phyloP scores from a whole-genome alignment of 805 yeast species.

The Yueomyces sinensis region DNA sequence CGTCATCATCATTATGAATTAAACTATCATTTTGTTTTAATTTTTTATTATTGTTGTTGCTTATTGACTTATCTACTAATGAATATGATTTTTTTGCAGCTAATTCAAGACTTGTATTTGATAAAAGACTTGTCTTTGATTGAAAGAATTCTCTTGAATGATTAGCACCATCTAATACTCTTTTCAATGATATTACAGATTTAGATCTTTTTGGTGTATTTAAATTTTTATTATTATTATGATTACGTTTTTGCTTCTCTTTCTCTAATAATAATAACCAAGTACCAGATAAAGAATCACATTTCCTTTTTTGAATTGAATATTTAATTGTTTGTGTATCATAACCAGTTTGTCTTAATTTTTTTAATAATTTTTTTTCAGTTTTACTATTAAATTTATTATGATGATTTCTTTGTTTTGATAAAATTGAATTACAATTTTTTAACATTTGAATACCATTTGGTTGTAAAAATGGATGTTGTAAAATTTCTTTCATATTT shows the following conservation, averaged over 20 bases:
- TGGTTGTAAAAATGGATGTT: slow-evolving; percentile 36
- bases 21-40: no score
- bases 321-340: slow-evolving; percentile 47
- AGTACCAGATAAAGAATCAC: slow-evolving; percentile 62
- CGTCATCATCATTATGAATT: slow-evolving; percentile 5
- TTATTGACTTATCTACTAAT: no score
- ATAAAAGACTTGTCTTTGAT: not conserved
- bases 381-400: slow-evolving; percentile 42
- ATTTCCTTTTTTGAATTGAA: slow-evolving; percentile 42
- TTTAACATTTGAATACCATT: slow-evolving; percentile 32
- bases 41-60: no score
- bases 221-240: slow-evolving; percentile 12
- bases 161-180: slow-evolving; percentile 19
- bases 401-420: slow-evolving; percentile 23
- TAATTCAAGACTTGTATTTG: not conserved
- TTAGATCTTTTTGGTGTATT: slow-evolving; percentile 23
- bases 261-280: slow-evolving; percentile 56
- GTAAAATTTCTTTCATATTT: slow-evolving; percentile 35
- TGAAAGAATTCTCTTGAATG: not conserved
- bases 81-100: no score
- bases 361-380: slow-evolving; percentile 52
- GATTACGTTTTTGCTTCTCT: slow-evolving; percentile 24
- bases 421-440: slow-evolving; percentile 25
- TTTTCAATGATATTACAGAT: slow-evolving; percentile 22
- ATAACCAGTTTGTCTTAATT: slow-evolving; percentile 46